These are phyloP conservation scores for Hypoxylon cercidicola DNA, from an alignment of 495 filamentous ascomycete species.

Conservation along the genomic window DNA sequence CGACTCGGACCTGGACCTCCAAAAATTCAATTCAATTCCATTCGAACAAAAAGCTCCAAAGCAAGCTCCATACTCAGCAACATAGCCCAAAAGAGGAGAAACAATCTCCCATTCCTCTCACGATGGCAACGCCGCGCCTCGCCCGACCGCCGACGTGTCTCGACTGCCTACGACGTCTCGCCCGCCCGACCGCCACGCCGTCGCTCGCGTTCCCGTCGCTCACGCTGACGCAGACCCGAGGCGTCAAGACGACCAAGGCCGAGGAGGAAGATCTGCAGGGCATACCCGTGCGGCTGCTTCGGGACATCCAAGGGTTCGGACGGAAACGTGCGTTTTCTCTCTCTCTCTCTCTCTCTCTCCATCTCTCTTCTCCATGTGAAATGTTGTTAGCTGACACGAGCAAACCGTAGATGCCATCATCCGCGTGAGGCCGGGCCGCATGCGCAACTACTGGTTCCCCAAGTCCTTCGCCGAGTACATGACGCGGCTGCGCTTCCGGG, in stretches of 20 bases:
- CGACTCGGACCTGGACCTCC: slow-evolving; percentile 13
- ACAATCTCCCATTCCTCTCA: slow-evolving; percentile 13
- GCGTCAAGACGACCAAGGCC: slow-evolving; percentile 60
- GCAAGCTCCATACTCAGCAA: no score
- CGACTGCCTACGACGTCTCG: slow-evolving; percentile 42
- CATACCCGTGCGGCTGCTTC: slow-evolving; percentile 68
- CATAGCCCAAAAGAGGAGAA: no score
- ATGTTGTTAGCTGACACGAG: neutral
- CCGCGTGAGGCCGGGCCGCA: slow-evolving; percentile 56
- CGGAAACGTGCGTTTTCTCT: slow-evolving; percentile 58
- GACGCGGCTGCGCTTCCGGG: slow-evolving; percentile 53
- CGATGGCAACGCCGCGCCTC: slow-evolving; percentile 40
- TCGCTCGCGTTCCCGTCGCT: slow-evolving; percentile 20
- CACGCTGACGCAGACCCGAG: slow-evolving; percentile 60
- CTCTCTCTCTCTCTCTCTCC: neutral
- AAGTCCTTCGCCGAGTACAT: slow-evolving; percentile 57
- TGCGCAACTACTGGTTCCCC: slow-evolving; percentile 61
- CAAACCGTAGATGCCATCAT: slow-evolving; percentile 56
- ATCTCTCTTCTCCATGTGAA: no score
- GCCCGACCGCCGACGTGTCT: slow-evolving; percentile 41
- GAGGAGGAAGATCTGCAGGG: slow-evolving; percentile 52
- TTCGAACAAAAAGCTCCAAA: slow-evolving; percentile 22
- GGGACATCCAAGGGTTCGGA: slow-evolving; percentile 69
- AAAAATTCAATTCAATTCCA: slow-evolving; percentile 27
- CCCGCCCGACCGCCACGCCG: slow-evolving; percentile 20